These are phyloP conservation scores for Hypoxylon sp. DNA, from an alignment of 2,329 filamentous ascomycete genomes.

Conservation along the genomic window DNA sequence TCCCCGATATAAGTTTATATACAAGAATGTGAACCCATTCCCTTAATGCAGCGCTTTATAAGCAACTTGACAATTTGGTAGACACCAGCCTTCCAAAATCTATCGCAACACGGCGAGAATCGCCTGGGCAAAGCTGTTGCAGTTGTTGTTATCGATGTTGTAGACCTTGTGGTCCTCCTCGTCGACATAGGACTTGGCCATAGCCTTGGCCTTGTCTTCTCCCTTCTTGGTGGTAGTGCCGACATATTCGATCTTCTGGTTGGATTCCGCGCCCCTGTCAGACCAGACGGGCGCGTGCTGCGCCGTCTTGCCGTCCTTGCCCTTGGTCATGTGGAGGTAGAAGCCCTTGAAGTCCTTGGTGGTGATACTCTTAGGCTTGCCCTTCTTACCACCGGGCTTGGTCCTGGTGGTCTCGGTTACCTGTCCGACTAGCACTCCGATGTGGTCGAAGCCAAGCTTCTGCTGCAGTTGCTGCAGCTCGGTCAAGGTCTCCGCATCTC, in stretches of 20 bases:
- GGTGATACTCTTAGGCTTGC: slow-evolving; percentile 21
- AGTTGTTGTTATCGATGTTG: slow-evolving; percentile 37
- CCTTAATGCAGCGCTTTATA: neutral
- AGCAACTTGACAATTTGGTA: neutral
- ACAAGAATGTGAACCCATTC: slow-evolving; percentile 3
- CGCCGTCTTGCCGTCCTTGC: slow-evolving; percentile 6
- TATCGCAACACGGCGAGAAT: slow-evolving; percentile 8
- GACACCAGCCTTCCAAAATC: neutral
- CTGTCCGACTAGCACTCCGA: slow-evolving; percentile 36
- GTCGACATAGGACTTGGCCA: slow-evolving; percentile 15
- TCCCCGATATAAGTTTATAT: neutral
- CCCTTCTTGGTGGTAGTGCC: slow-evolving; percentile 32
- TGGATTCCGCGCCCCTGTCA: slow-evolving; percentile 5
- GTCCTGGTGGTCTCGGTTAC: slow-evolving; percentile 22
- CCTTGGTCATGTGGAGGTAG: slow-evolving; percentile 34
- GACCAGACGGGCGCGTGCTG: slow-evolving; percentile 8
- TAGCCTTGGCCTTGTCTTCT: slow-evolving; percentile 5
- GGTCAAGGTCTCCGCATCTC: slow-evolving; percentile 14
- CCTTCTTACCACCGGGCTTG: slow-evolving; percentile 17
- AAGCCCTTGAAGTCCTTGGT: slow-evolving; percentile 28
- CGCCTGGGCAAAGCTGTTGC: slow-evolving; percentile 27
- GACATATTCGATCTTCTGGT: slow-evolving; percentile 10
- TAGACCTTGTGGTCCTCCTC: slow-evolving; percentile 18
- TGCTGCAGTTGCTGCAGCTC: slow-evolving; percentile 29
- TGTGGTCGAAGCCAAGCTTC: slow-evolving; percentile 35